These are phyloP conservation scores for Penicillium dipodomyicola DNA, from an alignment of 495 filamentous ascomycete genomes.

Conservation along the genomic window DNA sequence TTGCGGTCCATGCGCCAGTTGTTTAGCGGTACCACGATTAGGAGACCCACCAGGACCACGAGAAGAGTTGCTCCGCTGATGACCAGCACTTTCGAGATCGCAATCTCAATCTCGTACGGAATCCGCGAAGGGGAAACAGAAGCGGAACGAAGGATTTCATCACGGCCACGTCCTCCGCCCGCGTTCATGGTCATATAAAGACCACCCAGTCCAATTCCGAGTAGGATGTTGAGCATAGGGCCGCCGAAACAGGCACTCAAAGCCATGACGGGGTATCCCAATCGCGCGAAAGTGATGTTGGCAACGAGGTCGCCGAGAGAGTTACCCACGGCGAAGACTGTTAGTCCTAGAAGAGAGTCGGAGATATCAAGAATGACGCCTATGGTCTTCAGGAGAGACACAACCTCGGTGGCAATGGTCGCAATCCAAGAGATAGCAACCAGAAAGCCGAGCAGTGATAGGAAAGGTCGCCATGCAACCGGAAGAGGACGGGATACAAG, in stretches of 20 bases:
- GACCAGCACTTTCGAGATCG: constrained; percentile 77
- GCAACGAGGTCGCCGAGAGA: constrained; percentile 92
- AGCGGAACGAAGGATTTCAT: too few species aligned
- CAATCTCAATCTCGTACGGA: constrained; percentile 71
- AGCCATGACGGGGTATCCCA: constrained; percentile 97
- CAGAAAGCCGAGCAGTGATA: constrained; percentile 84
- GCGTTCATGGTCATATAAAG: constrained; percentile 73
- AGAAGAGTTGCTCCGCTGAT: constrained; percentile 79
- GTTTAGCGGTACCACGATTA: constrained; percentile 80
- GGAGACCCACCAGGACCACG: constrained; percentile 72
- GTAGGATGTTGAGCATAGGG: constrained; percentile 93
- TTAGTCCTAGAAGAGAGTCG: constrained; percentile 92
- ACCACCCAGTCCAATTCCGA: constrained; percentile 89
- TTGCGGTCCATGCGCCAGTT: constrained; percentile 82
- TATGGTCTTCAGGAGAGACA: constrained; percentile 88
- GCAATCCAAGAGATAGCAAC: constrained; percentile 94
- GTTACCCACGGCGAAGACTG: constrained; percentile 94
- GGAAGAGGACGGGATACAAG: constrained; percentile 36
- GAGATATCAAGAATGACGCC: constrained; percentile 91
- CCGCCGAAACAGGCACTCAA: constrained; percentile 91
- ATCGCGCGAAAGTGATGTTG: constrained; percentile 84
- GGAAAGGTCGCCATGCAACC: constrained; percentile 61
- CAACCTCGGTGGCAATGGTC: constrained; percentile 94
- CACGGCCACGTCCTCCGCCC: too few species aligned
- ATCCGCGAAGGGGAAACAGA: constrained; percentile 8